These are phyloP conservation scores for Penicillium pulvis DNA, from an alignment of 495 filamentous ascomycete species.

Conservation along the genomic window DNA sequence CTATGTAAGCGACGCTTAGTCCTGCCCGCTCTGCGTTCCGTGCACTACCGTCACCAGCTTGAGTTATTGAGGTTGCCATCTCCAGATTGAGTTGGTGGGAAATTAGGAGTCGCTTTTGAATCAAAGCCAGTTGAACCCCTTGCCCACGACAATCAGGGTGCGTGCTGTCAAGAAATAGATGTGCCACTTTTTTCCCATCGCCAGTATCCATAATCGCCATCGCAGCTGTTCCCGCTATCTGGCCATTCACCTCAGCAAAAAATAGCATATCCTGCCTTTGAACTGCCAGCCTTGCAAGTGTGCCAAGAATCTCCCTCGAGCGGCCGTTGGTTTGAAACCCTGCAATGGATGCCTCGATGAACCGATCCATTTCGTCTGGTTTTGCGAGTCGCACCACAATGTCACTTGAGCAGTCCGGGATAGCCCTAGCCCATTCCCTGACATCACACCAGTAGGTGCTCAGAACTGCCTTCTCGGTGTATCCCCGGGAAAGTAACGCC, in stretches of 20 bases:
- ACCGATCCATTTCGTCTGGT: slow-evolving; percentile 9
- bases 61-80: slow-evolving; percentile 1
- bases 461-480: slow-evolving; percentile 11
- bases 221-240: slow-evolving; percentile 16
- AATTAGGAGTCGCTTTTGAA: slow-evolving; percentile 11
- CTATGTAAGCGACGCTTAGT: slow-evolving; percentile 13
- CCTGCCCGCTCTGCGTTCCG: slow-evolving; percentile 19
- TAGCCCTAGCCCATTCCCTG: not conserved
- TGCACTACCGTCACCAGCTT: slow-evolving; percentile 14
- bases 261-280: slow-evolving; percentile 12
- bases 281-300: slow-evolving; percentile 17
- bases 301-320: slow-evolving; percentile 11
- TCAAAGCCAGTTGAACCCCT: slow-evolving; percentile 18
- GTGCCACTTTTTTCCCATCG: slow-evolving; percentile 1
- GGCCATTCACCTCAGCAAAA: slow-evolving; percentile 7
- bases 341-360: slow-evolving; percentile 14
- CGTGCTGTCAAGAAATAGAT: slow-evolving; percentile 21
- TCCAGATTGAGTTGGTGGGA: slow-evolving; percentile 7
- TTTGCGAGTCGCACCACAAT: slow-evolving; percentile 3
- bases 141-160: slow-evolving; percentile 9
- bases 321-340: slow-evolving; percentile 19
- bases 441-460: slow-evolving; percentile 14
- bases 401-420: not conserved
- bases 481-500: slow-evolving; percentile 8
- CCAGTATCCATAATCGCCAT: slow-evolving; percentile 15